Base-by-base conservation (phyloP, 495 filamentous ascomycete genomes). In the Xylaria grammica region DNA sequence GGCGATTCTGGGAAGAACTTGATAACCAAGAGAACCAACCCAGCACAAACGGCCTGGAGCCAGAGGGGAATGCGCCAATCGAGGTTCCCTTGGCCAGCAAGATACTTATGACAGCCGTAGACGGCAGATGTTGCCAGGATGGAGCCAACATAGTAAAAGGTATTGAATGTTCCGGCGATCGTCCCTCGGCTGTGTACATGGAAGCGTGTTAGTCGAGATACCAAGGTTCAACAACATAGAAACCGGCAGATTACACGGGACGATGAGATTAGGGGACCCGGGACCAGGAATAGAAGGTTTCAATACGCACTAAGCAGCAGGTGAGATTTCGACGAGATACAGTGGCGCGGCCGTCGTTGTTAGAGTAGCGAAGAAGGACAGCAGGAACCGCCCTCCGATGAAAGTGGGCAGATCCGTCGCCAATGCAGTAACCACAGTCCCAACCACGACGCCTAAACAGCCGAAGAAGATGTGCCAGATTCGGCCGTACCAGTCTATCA, bases 321-420 rank as follows among this genome's bases (percentile, higher is more conserved):
- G 90, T 10, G 88, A 84, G 69, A 92, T 87, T 73, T 93, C 91
- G 1, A 87, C 85, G 36, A 91, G 87, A 65, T 92, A 93, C 10
- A 86, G 83, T 0, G 91, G 91, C 0, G 87, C 90, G 9, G 90
- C 90, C n/a, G 88, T 84, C 46, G 85, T 82, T 45, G 82, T 81
- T 34, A 91, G 86, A 9, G 83, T 84, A 36, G 91, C 88, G 11
- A 91, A 90, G 64, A 93, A 90, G 0, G 90, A 90, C 17, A 93
- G 82, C 15, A 92, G 68, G 75, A 93, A 93, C 7, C 91, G 87
- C n/a, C 90, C 91, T 20, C 79, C 89, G 72, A 91, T 87, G 70
- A 93, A 91, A 66, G 66, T 71, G 74, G 82, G 38, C 69, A 70
- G 65, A 58, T 52, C 71, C 49, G 44, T 69, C 27, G 70, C 49